Evolutionary conservation across 1,139 yeast species (phyloP).

Genomic region (Protomyces inundatus): DNA sequence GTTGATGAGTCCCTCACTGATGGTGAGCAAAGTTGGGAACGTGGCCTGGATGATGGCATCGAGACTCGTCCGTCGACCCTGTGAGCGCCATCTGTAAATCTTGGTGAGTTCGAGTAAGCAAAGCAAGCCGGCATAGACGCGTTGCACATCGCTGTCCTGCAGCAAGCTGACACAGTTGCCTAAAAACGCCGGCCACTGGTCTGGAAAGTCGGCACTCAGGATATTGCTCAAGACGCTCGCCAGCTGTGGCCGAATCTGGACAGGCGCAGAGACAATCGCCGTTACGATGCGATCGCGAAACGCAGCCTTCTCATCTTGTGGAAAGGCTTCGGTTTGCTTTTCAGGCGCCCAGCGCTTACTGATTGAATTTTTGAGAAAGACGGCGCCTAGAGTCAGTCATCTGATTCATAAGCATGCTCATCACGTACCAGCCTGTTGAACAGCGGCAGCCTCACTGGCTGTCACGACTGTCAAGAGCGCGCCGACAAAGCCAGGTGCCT

Average conservation of each 20-base stretch:
- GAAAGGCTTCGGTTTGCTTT: conserved; percentile 44
- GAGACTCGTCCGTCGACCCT: conserved; percentile 53
- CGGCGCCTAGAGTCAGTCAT: conserved; percentile 54
- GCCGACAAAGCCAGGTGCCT: conserved; percentile 64
- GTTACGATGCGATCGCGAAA: conserved; percentile 59
- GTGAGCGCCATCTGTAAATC: conserved; percentile 70
- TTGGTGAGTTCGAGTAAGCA: conserved; percentile 71
- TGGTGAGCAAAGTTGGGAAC: conserved; percentile 62
- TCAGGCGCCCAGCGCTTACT: conserved; percentile 55
- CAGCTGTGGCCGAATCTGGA: conserved; percentile 52
- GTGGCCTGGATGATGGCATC: conserved; percentile 59
- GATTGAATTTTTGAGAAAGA: conserved; percentile 76
- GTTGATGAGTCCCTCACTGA: conserved; percentile 57
- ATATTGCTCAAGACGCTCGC: conserved; percentile 65
- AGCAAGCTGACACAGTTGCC: conserved; percentile 57
- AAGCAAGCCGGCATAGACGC: conserved; percentile 69
- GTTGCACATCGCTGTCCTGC: conserved; percentile 46
- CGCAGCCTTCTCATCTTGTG: conserved; percentile 61
- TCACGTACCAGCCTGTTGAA: conserved; percentile 33
- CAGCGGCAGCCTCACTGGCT: conserved; percentile 33
- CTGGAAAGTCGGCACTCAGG: conserved; percentile 64
- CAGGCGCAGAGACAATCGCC: conserved; percentile 45
- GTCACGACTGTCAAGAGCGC: conserved; percentile 74
- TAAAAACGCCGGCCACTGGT: conserved; percentile 63
- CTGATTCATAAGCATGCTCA: background rate